A percentile compares a stretch with the other conserved stretches of the same genome.
Conservation (phyloP, 306 rosid genomes). For the Cicer pinnatifidum region DNA sequence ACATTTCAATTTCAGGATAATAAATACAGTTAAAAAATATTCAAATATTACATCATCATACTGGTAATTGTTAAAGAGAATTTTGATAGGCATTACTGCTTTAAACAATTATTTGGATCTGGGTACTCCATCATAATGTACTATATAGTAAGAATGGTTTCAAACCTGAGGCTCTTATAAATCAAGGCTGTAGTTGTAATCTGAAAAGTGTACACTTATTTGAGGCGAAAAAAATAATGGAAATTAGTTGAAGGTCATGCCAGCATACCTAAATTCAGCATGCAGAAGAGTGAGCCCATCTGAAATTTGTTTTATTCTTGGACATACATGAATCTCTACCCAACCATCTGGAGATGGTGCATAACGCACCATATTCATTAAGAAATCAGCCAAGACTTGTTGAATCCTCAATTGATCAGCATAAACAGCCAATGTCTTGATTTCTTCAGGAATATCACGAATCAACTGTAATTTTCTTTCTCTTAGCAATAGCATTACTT, state of each 20-base stretch:
- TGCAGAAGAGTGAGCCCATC: conserved; percentile 65
- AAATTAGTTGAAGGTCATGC: conserved; percentile 34
- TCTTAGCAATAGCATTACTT: conserved; percentile 86
- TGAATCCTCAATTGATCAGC: conserved; percentile 96
- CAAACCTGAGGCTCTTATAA: too few species aligned
- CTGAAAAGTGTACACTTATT: not conserved
- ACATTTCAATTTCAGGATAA: conserved; percentile 1
- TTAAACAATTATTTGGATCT: not conserved
- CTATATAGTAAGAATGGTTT: too few species aligned
- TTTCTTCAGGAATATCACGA: conserved; percentile 97
- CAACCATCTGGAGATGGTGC: conserved; percentile 96
- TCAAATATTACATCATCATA: conserved; percentile 9
- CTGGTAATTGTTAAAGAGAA: not conserved
- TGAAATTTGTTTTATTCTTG: conserved; percentile 70
- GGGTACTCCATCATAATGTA: not conserved
- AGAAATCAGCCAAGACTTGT: conserved; percentile 91
- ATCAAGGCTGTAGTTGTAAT: too few species aligned
- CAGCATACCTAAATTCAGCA: conserved; percentile 83
- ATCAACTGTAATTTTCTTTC: conserved; percentile 89
- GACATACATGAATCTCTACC: conserved; percentile 90
- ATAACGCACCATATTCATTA: conserved; percentile 83
- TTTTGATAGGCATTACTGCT: not conserved
- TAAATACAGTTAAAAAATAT: conserved; percentile 8
- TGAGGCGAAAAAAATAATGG: conserved; percentile 2
- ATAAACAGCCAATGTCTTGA: conserved; percentile 83